phyloP scores from a whole-genome alignment of 306 rosid genomes.

The Boehmeria nivea region DNA sequence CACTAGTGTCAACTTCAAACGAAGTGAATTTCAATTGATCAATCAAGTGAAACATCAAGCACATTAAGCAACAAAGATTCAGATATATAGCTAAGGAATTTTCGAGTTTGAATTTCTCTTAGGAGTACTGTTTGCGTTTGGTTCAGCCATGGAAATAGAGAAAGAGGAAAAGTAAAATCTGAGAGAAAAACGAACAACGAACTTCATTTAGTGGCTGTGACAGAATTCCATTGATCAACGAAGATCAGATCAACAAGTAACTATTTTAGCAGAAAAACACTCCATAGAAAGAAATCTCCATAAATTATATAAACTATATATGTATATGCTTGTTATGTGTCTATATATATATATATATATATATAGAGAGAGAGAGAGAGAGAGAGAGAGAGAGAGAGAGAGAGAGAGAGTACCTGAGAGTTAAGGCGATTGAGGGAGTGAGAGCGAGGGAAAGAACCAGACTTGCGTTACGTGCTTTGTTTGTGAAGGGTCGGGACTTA shows the following conservation, averaged over 20 bases:
- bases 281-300: neutral
- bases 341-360: no score
- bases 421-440: no score
- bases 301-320: no score
- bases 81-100: no score
- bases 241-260: neutral
- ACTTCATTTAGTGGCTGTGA: neutral
- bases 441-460: conserved; percentile 6
- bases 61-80: no score
- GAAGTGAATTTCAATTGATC: neutral
- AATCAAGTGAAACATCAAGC: no score
- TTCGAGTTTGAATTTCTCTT: no score
- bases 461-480: neutral
- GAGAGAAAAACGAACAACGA: neutral
- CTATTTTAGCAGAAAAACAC: neutral
- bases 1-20: no score
- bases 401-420: conserved; percentile 7
- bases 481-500: neutral
- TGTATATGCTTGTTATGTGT: no score
- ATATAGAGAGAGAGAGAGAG: neutral
- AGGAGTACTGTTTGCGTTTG: neutral
- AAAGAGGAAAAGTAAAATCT: neutral
- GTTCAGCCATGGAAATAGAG: neutral
- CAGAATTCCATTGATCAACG: neutral
- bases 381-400: conserved; percentile 3